Conservation (phyloP, 2,329 filamentous ascomycete species). For the Hirsutella rhossiliensis region DNA sequence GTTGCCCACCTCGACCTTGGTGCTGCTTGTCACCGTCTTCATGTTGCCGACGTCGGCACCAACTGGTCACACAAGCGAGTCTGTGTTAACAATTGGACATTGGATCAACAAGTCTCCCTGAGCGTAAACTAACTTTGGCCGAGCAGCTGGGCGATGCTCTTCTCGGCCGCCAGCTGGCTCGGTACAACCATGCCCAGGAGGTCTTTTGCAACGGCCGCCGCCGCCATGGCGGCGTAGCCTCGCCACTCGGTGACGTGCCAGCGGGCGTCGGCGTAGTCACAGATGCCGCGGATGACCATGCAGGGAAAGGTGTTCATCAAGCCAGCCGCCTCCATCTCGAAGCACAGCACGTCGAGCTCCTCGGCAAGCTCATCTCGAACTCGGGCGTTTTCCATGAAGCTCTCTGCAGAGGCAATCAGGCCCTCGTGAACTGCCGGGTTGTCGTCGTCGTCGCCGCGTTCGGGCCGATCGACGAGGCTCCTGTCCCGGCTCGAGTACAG, state of each 20-base stretch:
- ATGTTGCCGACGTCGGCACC: background rate
- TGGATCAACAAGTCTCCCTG: no score
- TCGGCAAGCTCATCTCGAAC: slow-evolving; percentile 14
- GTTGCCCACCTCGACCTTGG: background rate
- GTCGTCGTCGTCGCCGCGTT: no score
- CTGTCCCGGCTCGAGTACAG: background rate
- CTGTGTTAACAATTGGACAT: no score
- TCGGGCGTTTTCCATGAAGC: background rate
- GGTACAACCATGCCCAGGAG: slow-evolving; percentile 3
- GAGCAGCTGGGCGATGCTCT: background rate
- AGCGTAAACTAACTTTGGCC: background rate
- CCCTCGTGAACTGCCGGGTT: slow-evolving; percentile 10
- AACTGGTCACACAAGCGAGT: no score
- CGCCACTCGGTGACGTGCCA: slow-evolving; percentile 18
- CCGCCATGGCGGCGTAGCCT: slow-evolving; percentile 13
- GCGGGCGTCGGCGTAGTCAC: slow-evolving; percentile 20
- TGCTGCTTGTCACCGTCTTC: background rate
- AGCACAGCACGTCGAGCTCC: slow-evolving; percentile 2
- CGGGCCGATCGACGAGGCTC: no score
- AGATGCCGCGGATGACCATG: slow-evolving; percentile 20
- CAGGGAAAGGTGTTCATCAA: slow-evolving; percentile 13
- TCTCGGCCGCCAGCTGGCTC: background rate
- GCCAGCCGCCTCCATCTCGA: background rate
- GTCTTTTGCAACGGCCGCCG: slow-evolving; percentile 15
- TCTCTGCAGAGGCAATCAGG: slow-evolving; percentile 1